Conservation (phyloP, 2,329 filamentous ascomycete genomes). For the Neoascochyta sp. region DNA sequence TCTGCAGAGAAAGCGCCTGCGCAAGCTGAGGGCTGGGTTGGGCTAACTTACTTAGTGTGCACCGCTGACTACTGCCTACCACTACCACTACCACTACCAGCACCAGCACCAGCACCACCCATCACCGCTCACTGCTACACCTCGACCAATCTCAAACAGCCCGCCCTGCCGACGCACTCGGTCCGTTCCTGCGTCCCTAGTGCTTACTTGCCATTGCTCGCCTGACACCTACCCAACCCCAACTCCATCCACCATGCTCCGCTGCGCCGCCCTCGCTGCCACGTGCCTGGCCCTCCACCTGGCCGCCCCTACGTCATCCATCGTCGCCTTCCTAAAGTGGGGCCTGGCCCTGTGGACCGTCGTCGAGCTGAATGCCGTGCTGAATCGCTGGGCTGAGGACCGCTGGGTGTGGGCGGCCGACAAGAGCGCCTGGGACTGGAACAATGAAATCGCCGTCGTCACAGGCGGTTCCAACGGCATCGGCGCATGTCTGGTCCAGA, state of each 20-base stretch:
- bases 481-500: slow-evolving; percentile 32
- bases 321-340: slow-evolving; percentile 28
- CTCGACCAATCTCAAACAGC: no score
- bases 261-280: slow-evolving; percentile 14
- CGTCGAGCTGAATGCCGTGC: slow-evolving; percentile 22
- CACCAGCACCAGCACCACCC: no score
- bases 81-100: no score
- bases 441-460: slow-evolving; percentile 33
- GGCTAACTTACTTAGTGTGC: no score
- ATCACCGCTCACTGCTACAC: no score
- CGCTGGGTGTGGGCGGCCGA: slow-evolving; percentile 39
- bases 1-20: no score
- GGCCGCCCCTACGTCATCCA: slow-evolving; percentile 16
- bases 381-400: slow-evolving; percentile 36
- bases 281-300: slow-evolving; percentile 15
- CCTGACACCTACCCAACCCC: slow-evolving; percentile 1
- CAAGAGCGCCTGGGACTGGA: slow-evolving; percentile 29
- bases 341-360: slow-evolving; percentile 20
- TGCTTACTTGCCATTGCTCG: no score
- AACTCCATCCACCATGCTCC: slow-evolving; percentile 16
- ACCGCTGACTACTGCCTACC: no score
- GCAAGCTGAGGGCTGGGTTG: no score
- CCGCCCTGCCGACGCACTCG: no score
- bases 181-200: no score
- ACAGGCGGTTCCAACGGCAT: slow-evolving; percentile 39